Base-by-base conservation (phyloP, 768 basidiomycete species). In the Kwoniella europaea region DNA sequence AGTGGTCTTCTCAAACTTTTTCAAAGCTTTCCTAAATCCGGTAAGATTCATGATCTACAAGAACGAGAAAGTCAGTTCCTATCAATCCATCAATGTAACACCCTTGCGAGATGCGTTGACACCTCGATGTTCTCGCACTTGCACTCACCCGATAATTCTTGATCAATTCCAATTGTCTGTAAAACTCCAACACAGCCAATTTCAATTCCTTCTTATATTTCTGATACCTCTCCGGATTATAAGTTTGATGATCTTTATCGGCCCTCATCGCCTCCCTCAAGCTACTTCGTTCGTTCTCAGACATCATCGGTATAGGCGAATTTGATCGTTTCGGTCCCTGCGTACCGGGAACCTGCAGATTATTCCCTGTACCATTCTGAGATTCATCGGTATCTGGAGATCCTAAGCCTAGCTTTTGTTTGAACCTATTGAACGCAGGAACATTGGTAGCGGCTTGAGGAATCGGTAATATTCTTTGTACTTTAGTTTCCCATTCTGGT, bases 21-120 rank as follows among this genome's bases (percentile, higher is more conserved):
- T 90, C 78, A 98, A 89, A 20, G 94, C 87, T 84, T 94, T 95
- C 85, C 92, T 87, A 81, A 97, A 94, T 1, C 96, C 97, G 0
- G 92, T 92, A 10, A 94, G 83, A 82, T 99, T 98, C 52, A 98
- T 84, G 56, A 91, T 89, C 90, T 93, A 72, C 9, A 15, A 35
- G 15, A 41, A 29, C 18, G 41, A 29, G 29, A 29, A 2, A 63
- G 3, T 35, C 22, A 22, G 22, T 43, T 35, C 35, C 35, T 3
- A 35, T 35, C 35, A 35, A 35, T 35, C 6, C 1, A 35, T 7
- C 6, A 9, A 35, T 35, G 7, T 3, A 29, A 4, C 2, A 29
- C 29, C 29, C 29, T 6, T 29, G 29, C 29, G 4, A 29, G 29
- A 29, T 29, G 4, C 3, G 29, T 29, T 29, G 1, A 35, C 35